Base-by-base conservation (phyloP, 1,284 basidiomycete genomes). In the Lentinula novae-zelandiae region DNA sequence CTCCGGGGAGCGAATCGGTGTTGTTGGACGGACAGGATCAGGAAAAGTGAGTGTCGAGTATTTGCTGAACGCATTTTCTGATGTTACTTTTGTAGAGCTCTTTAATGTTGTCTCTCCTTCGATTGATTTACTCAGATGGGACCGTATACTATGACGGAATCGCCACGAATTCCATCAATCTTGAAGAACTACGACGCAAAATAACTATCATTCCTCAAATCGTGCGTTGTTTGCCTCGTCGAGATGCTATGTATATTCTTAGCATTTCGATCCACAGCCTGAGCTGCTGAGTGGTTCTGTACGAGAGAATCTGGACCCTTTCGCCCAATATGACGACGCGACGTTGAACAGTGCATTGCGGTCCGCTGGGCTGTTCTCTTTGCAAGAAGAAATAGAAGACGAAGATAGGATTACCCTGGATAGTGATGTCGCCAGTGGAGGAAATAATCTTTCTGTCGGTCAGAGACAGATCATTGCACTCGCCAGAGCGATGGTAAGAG, bases 21-120 rank as follows among this genome's bases (percentile, higher is more conserved):
- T 88, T 58, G 85, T 87, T 20, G 89, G 90, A n/a, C 78, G 90
- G 42, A 92, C 90, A 0, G 90, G 90, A 10, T 87, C 84, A 15
- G 49, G 49, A 12, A 50, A 50, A 46, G 44, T 46, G 20, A 22
- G 40, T 17, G 44, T 20, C 22, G 8, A 38, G 36, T 46, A 3
- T 9, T 46, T 27, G 27, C 27, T 27, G 27, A 27, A 27, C 3
- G 3, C 3, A 46, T 46, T 20, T 46, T 15, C 44, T 46, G 20
- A n/a, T 20, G 17, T 22, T 6, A 20, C 22, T 8, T 70, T 57
- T 60, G 36, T 62, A 83, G 77, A 81, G 79, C 44, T 73, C 81
- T 46, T 62, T 87, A 72, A 74, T 80, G 57, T 67, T 85, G 67
- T 72, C 77, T 27, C 72, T 87, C 70, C 68, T 87, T 68, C 71